These are phyloP conservation scores for Paramecium biaurelia DNA, from an alignment of 73 alveolate species.

Conservation along the genomic window DNA sequence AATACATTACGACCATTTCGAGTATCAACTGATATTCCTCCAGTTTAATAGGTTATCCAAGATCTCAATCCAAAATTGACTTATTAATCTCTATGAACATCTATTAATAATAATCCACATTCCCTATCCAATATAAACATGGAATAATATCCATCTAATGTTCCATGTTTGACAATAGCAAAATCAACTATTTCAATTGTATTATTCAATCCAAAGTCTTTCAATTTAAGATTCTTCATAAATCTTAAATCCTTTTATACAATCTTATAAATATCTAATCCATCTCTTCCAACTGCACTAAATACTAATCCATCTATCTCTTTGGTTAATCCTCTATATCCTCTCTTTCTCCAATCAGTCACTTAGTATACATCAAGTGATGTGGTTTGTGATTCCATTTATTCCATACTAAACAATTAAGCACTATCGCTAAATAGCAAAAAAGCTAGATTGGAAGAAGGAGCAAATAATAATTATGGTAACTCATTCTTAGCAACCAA, in stretches of 20 bases:
- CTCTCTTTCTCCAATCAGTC: slow-evolving; percentile 31
- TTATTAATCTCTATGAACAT: neutral
- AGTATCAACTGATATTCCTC: slow-evolving; percentile 40
- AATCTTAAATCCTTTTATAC: neutral
- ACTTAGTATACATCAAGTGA: neutral
- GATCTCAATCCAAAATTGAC: neutral
- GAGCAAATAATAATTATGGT: neutral
- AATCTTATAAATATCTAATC: neutral
- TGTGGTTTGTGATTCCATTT: neutral
- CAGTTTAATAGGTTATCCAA: neutral
- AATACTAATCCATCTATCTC: slow-evolving; percentile 22
- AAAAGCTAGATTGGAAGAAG: neutral
- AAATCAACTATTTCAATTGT: neutral
- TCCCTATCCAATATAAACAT: slow-evolving; percentile 26
- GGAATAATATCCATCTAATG: neutral
- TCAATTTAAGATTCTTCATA: neutral
- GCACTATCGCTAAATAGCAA: slow-evolving; percentile 25
- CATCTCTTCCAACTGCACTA: slow-evolving; percentile 10
- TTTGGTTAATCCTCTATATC: slow-evolving; percentile 38
- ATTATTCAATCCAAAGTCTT: neutral
- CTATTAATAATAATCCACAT: neutral
- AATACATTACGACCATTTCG: slow-evolving; percentile 32
- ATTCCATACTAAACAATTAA: neutral
- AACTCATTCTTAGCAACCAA: neutral
- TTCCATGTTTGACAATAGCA: neutral